These are phyloP conservation scores for Talaromyces sp. DNA, from an alignment of 2,329 filamentous ascomycete genomes.

Conservation along the genomic window DNA sequence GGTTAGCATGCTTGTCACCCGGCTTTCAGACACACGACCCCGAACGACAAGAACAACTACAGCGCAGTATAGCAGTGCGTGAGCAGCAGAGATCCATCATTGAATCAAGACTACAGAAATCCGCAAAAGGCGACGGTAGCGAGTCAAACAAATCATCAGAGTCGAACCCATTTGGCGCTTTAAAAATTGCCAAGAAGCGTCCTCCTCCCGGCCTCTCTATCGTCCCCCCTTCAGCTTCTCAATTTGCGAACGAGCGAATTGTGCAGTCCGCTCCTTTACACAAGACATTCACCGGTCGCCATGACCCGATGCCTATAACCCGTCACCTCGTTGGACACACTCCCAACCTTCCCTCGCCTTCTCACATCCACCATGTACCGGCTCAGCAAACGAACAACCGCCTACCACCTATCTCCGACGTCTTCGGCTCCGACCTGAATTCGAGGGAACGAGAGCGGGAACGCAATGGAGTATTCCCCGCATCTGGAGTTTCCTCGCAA, in stretches of 20 bases:
- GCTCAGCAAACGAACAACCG: slow-evolving; percentile 87
- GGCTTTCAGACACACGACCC: slow-evolving; percentile 96
- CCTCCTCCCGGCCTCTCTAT: slow-evolving; percentile 87
- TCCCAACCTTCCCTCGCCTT: slow-evolving; percentile 75
- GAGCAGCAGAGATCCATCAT: slow-evolving; percentile 95
- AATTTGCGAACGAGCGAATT: slow-evolving; percentile 89
- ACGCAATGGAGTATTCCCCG: slow-evolving; percentile 46
- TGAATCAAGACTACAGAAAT: slow-evolving; percentile 83
- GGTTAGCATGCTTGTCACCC: slow-evolving; percentile 88
- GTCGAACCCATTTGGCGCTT: slow-evolving; percentile 38
- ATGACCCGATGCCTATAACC: slow-evolving; percentile 71
- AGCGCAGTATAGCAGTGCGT: slow-evolving; percentile 86
- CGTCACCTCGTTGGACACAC: slow-evolving; percentile 77
- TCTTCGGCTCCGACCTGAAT: slow-evolving; percentile 75
- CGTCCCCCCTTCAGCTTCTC: slow-evolving; percentile 85
- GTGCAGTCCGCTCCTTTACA: slow-evolving; percentile 94
- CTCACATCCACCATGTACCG: slow-evolving; percentile 85
- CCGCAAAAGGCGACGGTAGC: slow-evolving; percentile 71
- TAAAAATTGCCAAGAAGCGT: slow-evolving; percentile 47
- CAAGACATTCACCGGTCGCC: slow-evolving; percentile 89
- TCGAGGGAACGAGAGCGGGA: slow-evolving; percentile 37
- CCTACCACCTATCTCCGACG: slow-evolving; percentile 87
- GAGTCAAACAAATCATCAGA: slow-evolving; percentile 56
- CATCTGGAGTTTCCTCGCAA: slow-evolving; percentile 59
- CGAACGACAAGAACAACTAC: slow-evolving; percentile 91